Conservation (phyloP, 2,329 filamentous ascomycete species). For the Cercospora zeae-maydis region DNA sequence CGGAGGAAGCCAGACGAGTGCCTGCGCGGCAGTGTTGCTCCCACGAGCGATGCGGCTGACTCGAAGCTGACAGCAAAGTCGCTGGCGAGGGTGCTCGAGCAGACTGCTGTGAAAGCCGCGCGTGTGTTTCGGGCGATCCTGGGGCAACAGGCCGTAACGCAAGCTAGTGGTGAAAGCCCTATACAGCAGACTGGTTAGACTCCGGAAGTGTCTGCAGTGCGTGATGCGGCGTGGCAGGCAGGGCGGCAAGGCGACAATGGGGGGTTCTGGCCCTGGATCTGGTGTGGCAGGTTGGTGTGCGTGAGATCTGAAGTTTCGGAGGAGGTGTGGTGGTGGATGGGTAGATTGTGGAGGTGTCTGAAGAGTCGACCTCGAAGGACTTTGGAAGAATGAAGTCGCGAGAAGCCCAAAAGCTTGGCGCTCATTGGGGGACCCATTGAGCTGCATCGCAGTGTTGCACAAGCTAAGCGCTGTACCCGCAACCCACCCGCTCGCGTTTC, state of each 20-base stretch:
- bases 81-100: not conserved
- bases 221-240: not conserved
- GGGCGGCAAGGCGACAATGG: not conserved
- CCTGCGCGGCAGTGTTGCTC: slow-evolving; percentile 4
- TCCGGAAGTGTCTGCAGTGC: not conserved
- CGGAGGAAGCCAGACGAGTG: not conserved
- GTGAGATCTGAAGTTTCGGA: not conserved
- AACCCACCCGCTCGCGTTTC: not conserved
- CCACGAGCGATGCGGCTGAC: not conserved
- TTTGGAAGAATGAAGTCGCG: slow-evolving; percentile 1
- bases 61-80: not conserved
- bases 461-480: not conserved
- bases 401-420: slow-evolving; percentile 1
- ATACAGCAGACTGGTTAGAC: not conserved
- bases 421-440: not conserved
- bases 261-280: not conserved
- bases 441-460: not conserved
- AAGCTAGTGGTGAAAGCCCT: not conserved
- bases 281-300: not conserved
- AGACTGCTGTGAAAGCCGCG: not conserved
- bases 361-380: not conserved
- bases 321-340: not conserved
- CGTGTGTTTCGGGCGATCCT: not conserved
- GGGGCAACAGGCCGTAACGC: not conserved
- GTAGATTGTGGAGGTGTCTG: not conserved